phyloP scores from a whole-genome alignment of 306 rosid genomes.

The Gastrolobium villosum region DNA sequence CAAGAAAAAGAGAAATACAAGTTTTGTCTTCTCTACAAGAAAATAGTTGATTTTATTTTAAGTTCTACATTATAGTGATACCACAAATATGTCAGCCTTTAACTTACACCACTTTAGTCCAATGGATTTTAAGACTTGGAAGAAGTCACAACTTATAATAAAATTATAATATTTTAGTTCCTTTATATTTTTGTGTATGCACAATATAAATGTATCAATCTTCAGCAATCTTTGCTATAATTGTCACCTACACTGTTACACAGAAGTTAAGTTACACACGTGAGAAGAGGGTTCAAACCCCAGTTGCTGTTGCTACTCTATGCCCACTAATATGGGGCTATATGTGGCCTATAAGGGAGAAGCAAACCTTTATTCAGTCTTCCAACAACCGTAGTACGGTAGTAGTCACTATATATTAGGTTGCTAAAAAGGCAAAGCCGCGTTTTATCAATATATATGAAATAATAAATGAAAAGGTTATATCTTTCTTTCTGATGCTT shows the following conservation, averaged over 20 bases:
- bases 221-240: background rate
- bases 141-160: no score
- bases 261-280: background rate
- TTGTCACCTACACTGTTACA: background rate
- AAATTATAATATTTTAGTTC: no score
- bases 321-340: background rate
- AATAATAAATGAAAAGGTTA: slow-evolving; percentile 15
- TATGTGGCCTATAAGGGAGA: background rate
- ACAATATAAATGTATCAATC: background rate
- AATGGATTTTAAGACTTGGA: no score
- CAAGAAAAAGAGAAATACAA: no score
- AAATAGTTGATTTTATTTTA: no score
- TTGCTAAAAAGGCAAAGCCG: background rate
- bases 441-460: background rate
- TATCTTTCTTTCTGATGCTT: slow-evolving; percentile 1
- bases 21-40: no score
- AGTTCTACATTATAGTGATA: no score
- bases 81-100: background rate
- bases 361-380: slow-evolving; percentile 1
- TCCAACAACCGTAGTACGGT: slow-evolving; percentile 25
- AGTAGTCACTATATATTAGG: background rate
- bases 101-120: background rate
- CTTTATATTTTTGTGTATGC: background rate
- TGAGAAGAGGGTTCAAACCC: slow-evolving; percentile 1
- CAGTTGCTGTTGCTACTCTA: background rate